These are phyloP conservation scores for Ophioceras dolichostomum DNA, from an alignment of 2,329 filamentous ascomycete genomes.

Conservation along the genomic window DNA sequence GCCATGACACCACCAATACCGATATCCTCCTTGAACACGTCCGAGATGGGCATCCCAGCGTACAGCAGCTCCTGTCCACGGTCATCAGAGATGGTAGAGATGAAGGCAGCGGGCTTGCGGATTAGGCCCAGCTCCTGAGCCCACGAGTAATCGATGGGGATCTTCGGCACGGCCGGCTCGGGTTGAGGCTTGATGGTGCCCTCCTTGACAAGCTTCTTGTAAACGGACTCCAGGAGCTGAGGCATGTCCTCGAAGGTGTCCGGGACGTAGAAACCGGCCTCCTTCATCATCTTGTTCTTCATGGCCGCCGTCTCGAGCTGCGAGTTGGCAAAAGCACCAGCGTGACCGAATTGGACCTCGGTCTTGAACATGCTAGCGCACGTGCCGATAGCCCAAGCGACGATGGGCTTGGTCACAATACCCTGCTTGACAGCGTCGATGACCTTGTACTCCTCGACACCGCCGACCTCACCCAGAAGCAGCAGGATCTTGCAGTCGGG, in stretches of 20 bases:
- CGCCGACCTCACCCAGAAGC: conserved; percentile 94
- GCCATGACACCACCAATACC: conserved; percentile 99
- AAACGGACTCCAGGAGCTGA: conserved; percentile 61
- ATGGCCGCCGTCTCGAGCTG: conserved; percentile 91
- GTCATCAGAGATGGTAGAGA: conserved; percentile 98
- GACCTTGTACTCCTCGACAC: conserved; percentile 99
- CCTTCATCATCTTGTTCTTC: conserved; percentile 97
- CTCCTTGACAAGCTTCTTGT: conserved; percentile 74
- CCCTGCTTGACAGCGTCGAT: conserved; percentile 96
- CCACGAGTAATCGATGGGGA: conserved; percentile 99
- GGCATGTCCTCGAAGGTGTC: conserved; percentile 97
- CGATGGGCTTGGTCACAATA: conserved; percentile 93
- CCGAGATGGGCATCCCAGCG: conserved; percentile 99
- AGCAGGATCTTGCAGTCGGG: conserved; percentile 96
- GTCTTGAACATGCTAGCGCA: conserved; percentile 99
- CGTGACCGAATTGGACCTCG: conserved; percentile 98
- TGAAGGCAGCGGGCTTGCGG: conserved; percentile 98
- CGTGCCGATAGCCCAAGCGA: conserved; percentile 98
- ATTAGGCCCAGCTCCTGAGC: conserved; percentile 98
- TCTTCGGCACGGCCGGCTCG: conserved; percentile 94
- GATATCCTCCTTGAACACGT: conserved; percentile 98
- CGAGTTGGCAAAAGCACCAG: conserved; percentile 97
- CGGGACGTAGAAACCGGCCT: conserved; percentile 88
- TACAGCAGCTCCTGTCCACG: conserved; percentile 99
- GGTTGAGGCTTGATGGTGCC: conserved; percentile 76